phyloP scores from a whole-genome alignment of 2,329 filamentous ascomycete genomes.

The Pseudogymnoascus sp. region DNA sequence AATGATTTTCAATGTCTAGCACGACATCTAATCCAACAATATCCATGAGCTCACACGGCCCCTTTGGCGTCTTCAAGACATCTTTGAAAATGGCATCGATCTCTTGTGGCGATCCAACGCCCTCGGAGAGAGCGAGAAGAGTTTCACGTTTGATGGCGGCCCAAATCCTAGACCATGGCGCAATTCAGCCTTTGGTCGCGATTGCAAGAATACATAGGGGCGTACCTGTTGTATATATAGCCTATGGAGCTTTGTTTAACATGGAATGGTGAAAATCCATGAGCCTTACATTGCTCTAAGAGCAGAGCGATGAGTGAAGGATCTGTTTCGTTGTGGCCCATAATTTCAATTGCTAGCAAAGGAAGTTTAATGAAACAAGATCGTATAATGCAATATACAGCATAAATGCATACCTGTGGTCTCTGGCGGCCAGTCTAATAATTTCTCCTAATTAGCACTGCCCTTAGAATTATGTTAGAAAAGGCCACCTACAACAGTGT shows the following conservation, averaged over 20 bases:
- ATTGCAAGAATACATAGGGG: neutral
- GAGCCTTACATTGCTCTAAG: constrained; percentile 28
- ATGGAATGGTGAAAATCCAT: constrained; percentile 35
- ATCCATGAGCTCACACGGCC: constrained; percentile 36
- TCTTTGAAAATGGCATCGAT: constrained; percentile 36
- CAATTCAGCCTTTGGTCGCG: neutral
- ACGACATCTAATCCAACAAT: constrained; percentile 35
- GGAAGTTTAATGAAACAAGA: neutral
- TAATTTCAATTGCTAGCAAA: constrained; percentile 32
- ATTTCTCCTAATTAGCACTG: neutral
- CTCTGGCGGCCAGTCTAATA: constrained; percentile 36
- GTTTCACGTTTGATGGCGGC: constrained; percentile 38
- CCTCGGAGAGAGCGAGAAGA: constrained; percentile 31
- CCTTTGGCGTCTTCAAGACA: constrained; percentile 33
- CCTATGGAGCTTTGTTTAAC: constrained; percentile 33
- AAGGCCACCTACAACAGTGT: constrained; percentile 36
- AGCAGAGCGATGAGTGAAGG: constrained; percentile 28
- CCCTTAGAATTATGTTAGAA: neutral
- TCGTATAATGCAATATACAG: neutral
- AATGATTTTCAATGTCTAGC: constrained; percentile 34
- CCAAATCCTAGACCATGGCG: constrained; percentile 30
- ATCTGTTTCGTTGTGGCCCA: constrained; percentile 32
- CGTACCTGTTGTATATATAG: constrained; percentile 36
- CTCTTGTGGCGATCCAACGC: constrained; percentile 32
- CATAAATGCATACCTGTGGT: constrained; percentile 17